Evolutionary conservation across 176 grass and related monocot genomes (phyloP).

Genomic region (Pontederia paniculata): DNA sequence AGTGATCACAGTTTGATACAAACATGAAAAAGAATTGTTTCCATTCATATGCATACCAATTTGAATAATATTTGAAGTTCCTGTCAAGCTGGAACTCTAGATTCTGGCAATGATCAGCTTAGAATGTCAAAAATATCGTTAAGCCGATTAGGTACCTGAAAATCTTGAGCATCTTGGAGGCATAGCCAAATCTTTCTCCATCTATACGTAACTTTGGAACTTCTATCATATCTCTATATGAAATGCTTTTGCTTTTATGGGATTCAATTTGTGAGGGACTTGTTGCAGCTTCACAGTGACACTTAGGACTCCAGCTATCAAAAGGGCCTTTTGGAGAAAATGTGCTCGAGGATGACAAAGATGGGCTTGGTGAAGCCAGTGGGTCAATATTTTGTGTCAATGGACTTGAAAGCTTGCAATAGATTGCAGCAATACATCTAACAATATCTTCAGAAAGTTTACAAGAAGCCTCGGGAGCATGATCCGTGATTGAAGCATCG

Average conservation of each 20-base stretch:
- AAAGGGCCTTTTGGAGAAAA: constrained; percentile 12
- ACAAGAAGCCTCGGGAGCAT: constrained; percentile 24
- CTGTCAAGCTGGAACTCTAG: background rate
- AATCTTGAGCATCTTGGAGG: constrained; percentile 75
- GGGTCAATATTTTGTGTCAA: constrained; percentile 2
- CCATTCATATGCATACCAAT: background rate
- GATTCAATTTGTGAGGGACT: constrained; percentile 11
- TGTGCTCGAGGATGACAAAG: constrained; percentile 21
- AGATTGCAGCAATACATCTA: constrained; percentile 32
- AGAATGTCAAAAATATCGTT: background rate
- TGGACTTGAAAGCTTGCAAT: constrained; percentile 28
- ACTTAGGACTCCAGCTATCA: constrained; percentile 24
- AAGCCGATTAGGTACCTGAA: constrained; percentile 40
- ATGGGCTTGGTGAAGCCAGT: constrained; percentile 26
- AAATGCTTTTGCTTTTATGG: constrained; percentile 16
- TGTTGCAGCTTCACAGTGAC: constrained; percentile 6
- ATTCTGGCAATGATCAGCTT: background rate
- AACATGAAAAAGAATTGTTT: background rate
- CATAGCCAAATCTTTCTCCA: constrained; percentile 85
- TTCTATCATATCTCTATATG: constrained; percentile 38
- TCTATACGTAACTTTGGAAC: constrained; percentile 71
- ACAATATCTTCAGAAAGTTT: constrained; percentile 41
- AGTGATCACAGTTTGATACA: background rate
- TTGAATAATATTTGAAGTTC: background rate
- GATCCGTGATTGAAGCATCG: constrained; percentile 16